Evolutionary conservation across 176 grass and related monocot species (phyloP).

Genomic region (Aegilops longissima): DNA sequence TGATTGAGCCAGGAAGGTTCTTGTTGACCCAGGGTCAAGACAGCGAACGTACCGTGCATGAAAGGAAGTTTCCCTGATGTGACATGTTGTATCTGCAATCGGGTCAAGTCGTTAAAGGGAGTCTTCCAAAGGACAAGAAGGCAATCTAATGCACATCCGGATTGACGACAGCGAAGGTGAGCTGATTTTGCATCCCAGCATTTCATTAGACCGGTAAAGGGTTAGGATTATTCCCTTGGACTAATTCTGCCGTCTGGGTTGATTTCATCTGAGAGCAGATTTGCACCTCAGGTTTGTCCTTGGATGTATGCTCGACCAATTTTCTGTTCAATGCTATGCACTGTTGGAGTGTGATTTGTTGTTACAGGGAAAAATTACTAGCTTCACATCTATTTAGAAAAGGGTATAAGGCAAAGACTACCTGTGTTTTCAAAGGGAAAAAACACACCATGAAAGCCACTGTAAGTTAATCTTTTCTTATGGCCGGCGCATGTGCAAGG

Average conservation of each 20-base stretch:
- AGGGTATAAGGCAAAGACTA: not conserved
- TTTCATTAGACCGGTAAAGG: not conserved
- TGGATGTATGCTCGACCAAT: not conserved
- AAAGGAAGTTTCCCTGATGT: not conserved
- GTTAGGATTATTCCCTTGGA: not conserved
- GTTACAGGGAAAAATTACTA: not conserved
- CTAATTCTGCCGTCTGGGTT: not conserved
- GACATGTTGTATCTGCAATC: not conserved
- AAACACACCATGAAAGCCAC: not conserved
- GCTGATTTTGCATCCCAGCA: not conserved
- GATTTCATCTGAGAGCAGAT: not conserved
- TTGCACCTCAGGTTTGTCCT: not conserved
- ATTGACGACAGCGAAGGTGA: not conserved
- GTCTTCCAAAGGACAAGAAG: not conserved
- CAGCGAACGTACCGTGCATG: not conserved
- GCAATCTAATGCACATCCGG: not conserved
- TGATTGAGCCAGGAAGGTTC: not conserved
- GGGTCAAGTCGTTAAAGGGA: not conserved
- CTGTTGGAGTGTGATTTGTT: not conserved
- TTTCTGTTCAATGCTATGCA: not conserved
- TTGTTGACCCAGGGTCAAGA: not conserved
- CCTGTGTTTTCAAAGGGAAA: not conserved
- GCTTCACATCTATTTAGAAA: not conserved
- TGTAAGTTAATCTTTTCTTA: not conserved
- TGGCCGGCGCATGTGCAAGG: not conserved